Evolutionary conservation across 805 yeast genomes (phyloP), one percentile per base, ranked within the genome.

Genomic region (Lachancea fermentati): DNA sequence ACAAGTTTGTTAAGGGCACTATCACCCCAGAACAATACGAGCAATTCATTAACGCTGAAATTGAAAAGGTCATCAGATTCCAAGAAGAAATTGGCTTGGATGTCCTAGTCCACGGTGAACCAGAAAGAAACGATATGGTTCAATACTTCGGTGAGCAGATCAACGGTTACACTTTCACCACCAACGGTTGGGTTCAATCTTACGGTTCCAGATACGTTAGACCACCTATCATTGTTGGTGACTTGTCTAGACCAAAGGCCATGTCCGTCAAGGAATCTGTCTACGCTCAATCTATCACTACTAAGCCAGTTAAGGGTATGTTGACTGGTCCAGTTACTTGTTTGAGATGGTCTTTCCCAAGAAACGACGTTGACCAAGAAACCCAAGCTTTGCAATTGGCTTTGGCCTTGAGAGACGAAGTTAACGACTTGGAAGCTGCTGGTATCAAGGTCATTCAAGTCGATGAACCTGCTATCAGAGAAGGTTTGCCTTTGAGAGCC

Each of bases 61-160:
- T 93, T 58, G 91, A 85, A 69, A 81, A 75, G 49, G 97, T 91
- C 63, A 85, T 93, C 72, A 83, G 87, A 77, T 93, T 93, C 94
- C 99, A 93, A 79, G 98, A 93, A 76, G 96, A 93, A 69, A 81
- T 91, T 64, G 99, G 95, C 58, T 80, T 93, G 62, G 99, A 93
- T 67, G 97, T 93, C 60, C 77, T 91, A 59, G 99, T 93, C 55
- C 98, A 93, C 74, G 99, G 99, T 78, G 99, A 93, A 78, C 98
- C 99, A 72, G 98, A 93, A 81, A 85, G 99, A 81, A 93, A 93
- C 77, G 99, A 93, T 77, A 93, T 93, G 99, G 98, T 93, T 63
- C 98, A 93, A 79, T 93, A 91, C 83, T 93, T 93, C 56, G 99
- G 98, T 78, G 98, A 93, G 78, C 88, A 87, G 78, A 78, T 93